These are phyloP conservation scores for Rhizopogon roseolus DNA, from an alignment of 768 basidiomycete species.

Conservation along the genomic window DNA sequence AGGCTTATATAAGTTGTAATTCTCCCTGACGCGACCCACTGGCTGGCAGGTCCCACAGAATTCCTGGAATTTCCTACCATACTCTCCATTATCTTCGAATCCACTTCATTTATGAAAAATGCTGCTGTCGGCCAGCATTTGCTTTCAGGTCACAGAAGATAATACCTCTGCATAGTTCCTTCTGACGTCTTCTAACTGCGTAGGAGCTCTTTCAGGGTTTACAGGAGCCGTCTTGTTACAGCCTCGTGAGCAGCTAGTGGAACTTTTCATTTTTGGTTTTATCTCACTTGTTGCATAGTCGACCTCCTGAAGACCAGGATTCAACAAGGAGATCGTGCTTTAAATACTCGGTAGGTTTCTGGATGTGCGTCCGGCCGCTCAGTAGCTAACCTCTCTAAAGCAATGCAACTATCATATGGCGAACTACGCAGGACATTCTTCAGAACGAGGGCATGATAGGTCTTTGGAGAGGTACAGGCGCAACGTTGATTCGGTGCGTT, in stretches of 20 bases:
- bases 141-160: slow-evolving; percentile 17
- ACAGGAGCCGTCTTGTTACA: slow-evolving; percentile 72
- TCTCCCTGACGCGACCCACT: no score
- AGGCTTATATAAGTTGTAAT: no score
- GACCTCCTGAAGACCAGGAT: slow-evolving; percentile 91
- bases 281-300: slow-evolving; percentile 37
- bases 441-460: slow-evolving; percentile 59
- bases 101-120: slow-evolving; percentile 18
- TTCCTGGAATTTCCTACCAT: background rate
- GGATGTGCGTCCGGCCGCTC: background rate
- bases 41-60: no score
- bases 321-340: slow-evolving; percentile 67
- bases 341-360: slow-evolving; percentile 32
- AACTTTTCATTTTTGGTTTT: background rate
- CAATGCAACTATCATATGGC: slow-evolving; percentile 39
- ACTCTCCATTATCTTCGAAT: background rate
- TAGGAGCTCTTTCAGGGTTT: slow-evolving; percentile 77
- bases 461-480: slow-evolving; percentile 85
- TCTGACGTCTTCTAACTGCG: background rate
- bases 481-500: slow-evolving; percentile 67
- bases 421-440: slow-evolving; percentile 54
- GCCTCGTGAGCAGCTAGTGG: slow-evolving; percentile 48
- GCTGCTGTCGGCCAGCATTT: slow-evolving; percentile 21
- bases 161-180: background rate
- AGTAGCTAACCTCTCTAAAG: slow-evolving; percentile 12